phyloP scores from a whole-genome alignment of 2,329 filamentous ascomycete species.

The Aureobasidium pullulans region DNA sequence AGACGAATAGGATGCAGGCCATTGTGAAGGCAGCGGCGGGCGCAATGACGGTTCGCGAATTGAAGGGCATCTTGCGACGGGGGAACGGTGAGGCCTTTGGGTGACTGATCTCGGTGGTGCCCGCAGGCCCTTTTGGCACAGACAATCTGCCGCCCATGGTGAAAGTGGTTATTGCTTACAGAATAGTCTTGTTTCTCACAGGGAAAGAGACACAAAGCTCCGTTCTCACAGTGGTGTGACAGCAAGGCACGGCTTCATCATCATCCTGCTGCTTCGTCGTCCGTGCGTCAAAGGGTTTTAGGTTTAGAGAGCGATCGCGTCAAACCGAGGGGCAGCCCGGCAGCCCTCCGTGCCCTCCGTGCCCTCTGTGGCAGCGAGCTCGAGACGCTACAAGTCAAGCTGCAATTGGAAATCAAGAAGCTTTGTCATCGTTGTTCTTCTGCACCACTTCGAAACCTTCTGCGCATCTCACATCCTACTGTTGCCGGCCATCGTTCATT shows the following conservation, averaged over 20 bases:
- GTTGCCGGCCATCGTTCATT: neutral
- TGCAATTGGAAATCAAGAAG: neutral
- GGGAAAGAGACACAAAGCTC: neutral
- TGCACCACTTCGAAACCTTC: neutral
- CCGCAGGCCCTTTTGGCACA: constrained; percentile 36
- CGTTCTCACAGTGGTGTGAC: neutral
- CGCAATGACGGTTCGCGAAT: constrained; percentile 43
- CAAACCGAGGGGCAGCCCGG: neutral
- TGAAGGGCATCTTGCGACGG: constrained; percentile 24
- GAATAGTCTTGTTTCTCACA: neutral
- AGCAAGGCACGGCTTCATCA: neutral
- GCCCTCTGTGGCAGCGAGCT: too few relatives aligned
- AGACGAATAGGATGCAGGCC: constrained; percentile 53
- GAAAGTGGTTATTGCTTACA: neutral
- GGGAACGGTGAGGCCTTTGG: constrained; percentile 25
- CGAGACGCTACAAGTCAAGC: neutral
- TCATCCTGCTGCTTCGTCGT: neutral
- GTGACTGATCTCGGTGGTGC: constrained; percentile 34
- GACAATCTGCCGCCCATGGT: constrained; percentile 42
- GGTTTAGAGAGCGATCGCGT: neutral
- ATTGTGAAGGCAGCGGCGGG: constrained; percentile 58
- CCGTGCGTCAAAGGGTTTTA: neutral
- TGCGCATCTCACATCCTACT: neutral
- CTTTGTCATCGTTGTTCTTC: neutral
- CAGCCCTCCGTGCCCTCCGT: neutral